These are phyloP conservation scores for Macroventuria anomochaeta DNA, from an alignment of 2,329 filamentous ascomycete species.

Conservation along the genomic window DNA sequence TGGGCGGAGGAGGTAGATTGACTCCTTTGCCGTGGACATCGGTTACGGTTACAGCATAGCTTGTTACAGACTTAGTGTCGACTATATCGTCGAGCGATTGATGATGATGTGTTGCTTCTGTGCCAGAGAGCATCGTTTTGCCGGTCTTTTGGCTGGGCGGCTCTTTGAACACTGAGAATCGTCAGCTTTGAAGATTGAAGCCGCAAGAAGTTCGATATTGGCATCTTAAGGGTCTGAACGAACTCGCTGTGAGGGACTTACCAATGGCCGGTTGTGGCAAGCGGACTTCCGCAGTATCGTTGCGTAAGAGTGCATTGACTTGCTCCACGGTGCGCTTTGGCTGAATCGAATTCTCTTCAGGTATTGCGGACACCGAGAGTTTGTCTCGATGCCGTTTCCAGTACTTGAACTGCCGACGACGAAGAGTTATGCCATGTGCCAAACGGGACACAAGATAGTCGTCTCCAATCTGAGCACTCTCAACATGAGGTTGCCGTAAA, in stretches of 20 bases:
- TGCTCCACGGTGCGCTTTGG: constrained; percentile 4
- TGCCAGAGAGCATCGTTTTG: constrained; percentile 46
- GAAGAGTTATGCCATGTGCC: constrained; percentile 41
- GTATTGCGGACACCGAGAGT: constrained; percentile 31
- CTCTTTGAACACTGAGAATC: constrained; percentile 16
- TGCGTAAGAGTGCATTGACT: constrained; percentile 12
- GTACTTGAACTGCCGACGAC: constrained; percentile 48
- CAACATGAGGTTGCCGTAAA: constrained; percentile 25
- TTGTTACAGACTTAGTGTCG: constrained; percentile 46
- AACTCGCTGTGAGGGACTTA: neutral
- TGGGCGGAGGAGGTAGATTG: constrained; percentile 44
- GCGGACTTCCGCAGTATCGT: constrained; percentile 25
- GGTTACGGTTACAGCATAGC: constrained; percentile 46
- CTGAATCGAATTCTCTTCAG: constrained; percentile 24
- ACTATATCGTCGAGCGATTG: constrained; percentile 47
- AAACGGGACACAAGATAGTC: constrained; percentile 36
- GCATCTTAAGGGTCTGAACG: neutral
- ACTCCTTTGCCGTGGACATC: constrained; percentile 44
- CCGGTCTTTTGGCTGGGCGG: constrained; percentile 42
- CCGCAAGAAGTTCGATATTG: neutral
- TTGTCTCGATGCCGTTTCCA: constrained; percentile 49
- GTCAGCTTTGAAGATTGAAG: neutral
- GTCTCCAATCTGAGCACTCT: constrained; percentile 17
- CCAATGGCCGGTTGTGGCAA: constrained; percentile 9
- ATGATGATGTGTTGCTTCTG: constrained; percentile 47